A percentile compares a stretch with the other conserved stretches of the same genome.
These are phyloP conservation scores for Calonectria pteridis DNA, from an alignment of 2,329 filamentous ascomycete genomes.

Conservation along the genomic window DNA sequence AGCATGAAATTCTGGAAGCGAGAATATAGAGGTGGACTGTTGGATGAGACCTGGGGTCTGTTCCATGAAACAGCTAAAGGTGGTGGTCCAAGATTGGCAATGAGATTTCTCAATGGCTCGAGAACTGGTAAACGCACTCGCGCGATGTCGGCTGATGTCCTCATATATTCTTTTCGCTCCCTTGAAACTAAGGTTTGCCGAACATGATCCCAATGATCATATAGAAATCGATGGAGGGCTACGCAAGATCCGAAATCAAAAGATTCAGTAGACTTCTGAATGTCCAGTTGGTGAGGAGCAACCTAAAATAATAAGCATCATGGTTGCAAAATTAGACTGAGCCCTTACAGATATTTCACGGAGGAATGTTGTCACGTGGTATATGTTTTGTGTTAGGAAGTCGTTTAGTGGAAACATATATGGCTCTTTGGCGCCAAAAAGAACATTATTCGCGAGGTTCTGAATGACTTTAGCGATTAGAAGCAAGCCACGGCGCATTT, in stretches of 20 bases:
- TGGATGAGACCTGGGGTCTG: slow-evolving; percentile 72
- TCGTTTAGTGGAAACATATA: slow-evolving; percentile 80
- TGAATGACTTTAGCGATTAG: slow-evolving; percentile 80
- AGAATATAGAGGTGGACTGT: slow-evolving; percentile 73
- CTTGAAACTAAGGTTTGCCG: slow-evolving; percentile 72
- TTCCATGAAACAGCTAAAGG: slow-evolving; percentile 79
- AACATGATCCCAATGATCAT: slow-evolving; percentile 79
- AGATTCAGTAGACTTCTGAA: slow-evolving; percentile 58
- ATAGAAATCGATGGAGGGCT: slow-evolving; percentile 75
- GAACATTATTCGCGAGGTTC: slow-evolving; percentile 78
- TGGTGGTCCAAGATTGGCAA: slow-evolving; percentile 75
- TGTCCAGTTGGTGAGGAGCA: slow-evolving; percentile 61
- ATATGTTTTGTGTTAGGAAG: slow-evolving; percentile 77
- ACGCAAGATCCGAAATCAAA: slow-evolving; percentile 81
- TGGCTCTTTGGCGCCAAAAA: slow-evolving; percentile 78
- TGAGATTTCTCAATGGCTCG: slow-evolving; percentile 71
- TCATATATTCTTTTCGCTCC: slow-evolving; percentile 68
- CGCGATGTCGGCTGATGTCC: slow-evolving; percentile 65
- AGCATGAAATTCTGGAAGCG: slow-evolving; percentile 81
- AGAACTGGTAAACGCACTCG: slow-evolving; percentile 68
- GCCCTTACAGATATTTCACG: slow-evolving; percentile 74
- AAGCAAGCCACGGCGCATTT: slow-evolving; percentile 76
- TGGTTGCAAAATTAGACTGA: background rate
- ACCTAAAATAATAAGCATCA: slow-evolving; percentile 50
- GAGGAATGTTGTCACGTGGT: slow-evolving; percentile 74